Conservation (phyloP, 805 yeast species). For the Candida schatavii region DNA sequence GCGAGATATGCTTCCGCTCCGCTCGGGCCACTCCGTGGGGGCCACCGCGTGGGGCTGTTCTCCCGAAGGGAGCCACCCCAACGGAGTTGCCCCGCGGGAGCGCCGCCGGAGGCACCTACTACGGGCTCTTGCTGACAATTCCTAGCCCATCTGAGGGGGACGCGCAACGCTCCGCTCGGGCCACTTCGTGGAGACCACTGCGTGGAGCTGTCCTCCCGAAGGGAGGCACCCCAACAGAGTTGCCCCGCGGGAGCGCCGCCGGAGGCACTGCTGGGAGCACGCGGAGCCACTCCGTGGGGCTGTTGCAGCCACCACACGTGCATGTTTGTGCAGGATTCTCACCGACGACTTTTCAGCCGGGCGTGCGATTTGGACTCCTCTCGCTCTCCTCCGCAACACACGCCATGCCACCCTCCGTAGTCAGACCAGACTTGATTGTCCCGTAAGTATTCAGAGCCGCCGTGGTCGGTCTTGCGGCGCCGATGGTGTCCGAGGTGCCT, state of each 20-base stretch:
- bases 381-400: background rate
- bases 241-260: too few relatives aligned
- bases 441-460: constrained; percentile 22
- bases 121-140: background rate
- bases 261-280: background rate
- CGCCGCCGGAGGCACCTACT: background rate
- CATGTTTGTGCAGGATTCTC: too few relatives aligned
- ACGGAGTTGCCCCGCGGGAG: constrained; percentile 2
- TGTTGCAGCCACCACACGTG: too few relatives aligned
- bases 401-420: constrained; percentile 7
- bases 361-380: too few relatives aligned
- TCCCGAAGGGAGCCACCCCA: too few relatives aligned
- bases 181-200: too few relatives aligned
- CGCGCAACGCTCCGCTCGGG: too few relatives aligned
- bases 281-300: background rate
- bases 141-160: background rate
- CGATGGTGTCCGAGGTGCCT: too few relatives aligned
- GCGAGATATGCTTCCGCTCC: background rate
- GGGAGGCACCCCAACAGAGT: too few relatives aligned
- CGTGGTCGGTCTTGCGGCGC: background rate
- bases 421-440: constrained; percentile 31
- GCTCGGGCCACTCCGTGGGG: background rate
- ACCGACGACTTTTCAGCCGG: too few relatives aligned
- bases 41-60: background rate
- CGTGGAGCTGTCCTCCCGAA: too few relatives aligned